phyloP scores from a whole-genome alignment of 2,329 filamentous ascomycete species.

The Colletotrichum graminicola region DNA sequence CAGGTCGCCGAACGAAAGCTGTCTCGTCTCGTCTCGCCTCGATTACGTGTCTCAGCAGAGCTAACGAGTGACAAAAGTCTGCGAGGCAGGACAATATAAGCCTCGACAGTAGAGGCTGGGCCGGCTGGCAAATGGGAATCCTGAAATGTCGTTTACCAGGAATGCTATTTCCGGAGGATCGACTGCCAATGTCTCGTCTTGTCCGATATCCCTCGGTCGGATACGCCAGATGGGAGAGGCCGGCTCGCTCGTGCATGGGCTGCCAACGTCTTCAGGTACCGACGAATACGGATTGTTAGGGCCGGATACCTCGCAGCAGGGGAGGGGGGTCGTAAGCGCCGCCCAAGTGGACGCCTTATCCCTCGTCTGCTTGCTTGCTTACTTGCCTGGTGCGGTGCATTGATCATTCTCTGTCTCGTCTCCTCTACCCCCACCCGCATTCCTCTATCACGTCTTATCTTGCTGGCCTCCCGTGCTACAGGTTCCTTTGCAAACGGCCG shows the following conservation, averaged over 20 bases:
- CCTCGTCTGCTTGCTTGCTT: conserved; percentile 16
- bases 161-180: conserved; percentile 17
- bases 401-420: conserved; percentile 40
- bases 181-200: conserved; percentile 17
- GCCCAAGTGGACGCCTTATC: conserved; percentile 25
- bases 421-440: conserved; percentile 34
- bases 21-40: conserved; percentile 2
- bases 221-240: conserved; percentile 11
- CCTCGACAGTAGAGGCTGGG: not conserved
- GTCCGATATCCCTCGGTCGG: conserved; percentile 4
- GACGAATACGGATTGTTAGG: conserved; percentile 38
- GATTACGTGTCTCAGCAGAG: not conserved
- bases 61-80: not conserved
- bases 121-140: conserved; percentile 6
- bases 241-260: not conserved
- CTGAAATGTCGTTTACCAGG: not conserved
- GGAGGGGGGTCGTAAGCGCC: conserved; percentile 40
- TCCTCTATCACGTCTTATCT: conserved; percentile 43
- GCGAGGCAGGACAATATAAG: not conserved
- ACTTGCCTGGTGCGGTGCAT: conserved; percentile 27
- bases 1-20: conserved; percentile 12
- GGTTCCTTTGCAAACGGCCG: conserved; percentile 21
- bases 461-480: conserved; percentile 39
- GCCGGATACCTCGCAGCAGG: conserved; percentile 33
- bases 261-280: conserved; percentile 23